These are phyloP conservation scores for Aspergillus bertholletiae DNA, from an alignment of 495 filamentous ascomycete genomes.

Conservation along the genomic window DNA sequence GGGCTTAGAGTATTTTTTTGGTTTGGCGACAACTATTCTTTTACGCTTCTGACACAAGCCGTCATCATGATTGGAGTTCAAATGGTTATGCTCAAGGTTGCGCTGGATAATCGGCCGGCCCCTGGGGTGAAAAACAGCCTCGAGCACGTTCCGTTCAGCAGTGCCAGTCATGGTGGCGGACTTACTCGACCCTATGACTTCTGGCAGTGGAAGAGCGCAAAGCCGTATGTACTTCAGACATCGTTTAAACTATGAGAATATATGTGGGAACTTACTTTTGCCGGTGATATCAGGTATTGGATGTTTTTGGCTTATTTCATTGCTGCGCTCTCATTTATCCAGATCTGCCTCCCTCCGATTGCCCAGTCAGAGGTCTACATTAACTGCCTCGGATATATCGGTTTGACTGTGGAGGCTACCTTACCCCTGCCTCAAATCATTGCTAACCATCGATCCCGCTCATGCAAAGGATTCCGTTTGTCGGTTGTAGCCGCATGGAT, in stretches of 20 bases:
- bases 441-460: conserved; percentile 69
- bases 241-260: background rate
- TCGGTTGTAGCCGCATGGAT: conserved; percentile 87
- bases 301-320: conserved; percentile 74
- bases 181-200: conserved; percentile 75
- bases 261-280: background rate
- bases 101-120: conserved; percentile 80
- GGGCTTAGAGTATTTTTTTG: conserved; percentile 81
- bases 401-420: conserved; percentile 84
- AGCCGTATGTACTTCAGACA: conserved; percentile 55
- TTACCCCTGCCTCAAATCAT: conserved; percentile 89
- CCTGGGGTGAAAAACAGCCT: conserved; percentile 52
- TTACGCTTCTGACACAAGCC: conserved; percentile 77
- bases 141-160: conserved; percentile 43
- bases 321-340: conserved; percentile 59
- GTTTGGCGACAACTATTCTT: conserved; percentile 81
- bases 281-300: conserved; percentile 66
- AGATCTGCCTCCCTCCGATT: conserved; percentile 66
- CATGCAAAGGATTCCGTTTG: conserved; percentile 85
- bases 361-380: conserved; percentile 64
- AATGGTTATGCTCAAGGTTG: conserved; percentile 78
- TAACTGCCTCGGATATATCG: conserved; percentile 69
- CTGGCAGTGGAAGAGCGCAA: conserved; percentile 85
- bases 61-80: conserved; percentile 85
- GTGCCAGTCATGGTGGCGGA: conserved; percentile 16